A percentile compares a stretch with the other conserved stretches of the same genome.
Evolutionary conservation across 2,329 filamentous ascomycete genomes (phyloP).

Genomic region (Fusarium anguioides): DNA sequence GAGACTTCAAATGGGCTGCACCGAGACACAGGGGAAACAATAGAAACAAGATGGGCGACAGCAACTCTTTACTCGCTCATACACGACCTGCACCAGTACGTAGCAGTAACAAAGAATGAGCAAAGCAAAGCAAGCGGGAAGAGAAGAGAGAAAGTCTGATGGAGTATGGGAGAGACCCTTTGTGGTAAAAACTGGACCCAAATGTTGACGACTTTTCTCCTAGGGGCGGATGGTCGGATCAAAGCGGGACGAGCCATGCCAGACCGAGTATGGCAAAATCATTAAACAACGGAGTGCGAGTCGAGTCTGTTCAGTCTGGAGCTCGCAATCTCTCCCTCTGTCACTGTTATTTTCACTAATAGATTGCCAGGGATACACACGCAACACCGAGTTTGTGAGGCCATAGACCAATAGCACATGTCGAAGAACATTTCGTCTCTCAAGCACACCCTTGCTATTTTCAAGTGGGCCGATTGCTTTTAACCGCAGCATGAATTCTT

Average conservation of each 20-base stretch:
- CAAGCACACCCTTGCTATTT: constrained; percentile 17
- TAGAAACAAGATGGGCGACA: constrained; percentile 1
- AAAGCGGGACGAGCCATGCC: constrained; percentile 37
- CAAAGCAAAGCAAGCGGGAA: constrained; percentile 26
- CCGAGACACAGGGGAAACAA: background rate
- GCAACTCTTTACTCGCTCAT: constrained; percentile 9
- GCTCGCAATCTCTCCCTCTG: constrained; percentile 3
- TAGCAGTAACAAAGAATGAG: constrained; percentile 24
- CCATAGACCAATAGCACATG: constrained; percentile 1
- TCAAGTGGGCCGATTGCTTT: constrained; percentile 2
- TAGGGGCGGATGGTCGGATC: constrained; percentile 35
- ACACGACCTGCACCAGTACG: constrained; percentile 14
- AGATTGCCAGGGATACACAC: background rate
- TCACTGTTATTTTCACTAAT: constrained; percentile 10
- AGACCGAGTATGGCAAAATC: constrained; percentile 23
- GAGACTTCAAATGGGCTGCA: constrained; percentile 2
- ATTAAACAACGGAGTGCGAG: constrained; percentile 11
- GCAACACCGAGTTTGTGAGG: background rate
- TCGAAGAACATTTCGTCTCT: constrained; percentile 4
- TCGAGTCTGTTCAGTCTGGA: background rate
- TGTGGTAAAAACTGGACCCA: constrained; percentile 32
- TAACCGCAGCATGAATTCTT: background rate
- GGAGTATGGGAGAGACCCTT: constrained; percentile 28
- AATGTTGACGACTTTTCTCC: constrained; percentile 30
- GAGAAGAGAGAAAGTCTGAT: constrained; percentile 34